Evolutionary conservation across 2,329 filamentous ascomycete genomes (phyloP), one percentile per base, ranked within the genome.

Genomic region (Botrytis aclada): DNA sequence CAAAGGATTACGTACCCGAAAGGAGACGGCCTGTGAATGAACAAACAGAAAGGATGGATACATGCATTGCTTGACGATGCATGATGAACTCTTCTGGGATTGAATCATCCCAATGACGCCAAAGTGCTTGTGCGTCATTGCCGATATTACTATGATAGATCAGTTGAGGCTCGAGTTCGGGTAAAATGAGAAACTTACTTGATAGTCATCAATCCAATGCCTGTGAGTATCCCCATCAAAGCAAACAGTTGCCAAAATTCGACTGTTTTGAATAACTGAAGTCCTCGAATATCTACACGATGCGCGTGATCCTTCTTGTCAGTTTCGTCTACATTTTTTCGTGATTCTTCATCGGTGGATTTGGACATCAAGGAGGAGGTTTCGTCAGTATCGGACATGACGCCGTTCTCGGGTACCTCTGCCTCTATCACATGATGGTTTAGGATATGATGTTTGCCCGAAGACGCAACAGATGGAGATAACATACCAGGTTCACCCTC

Each of bases 171-270:
- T 32, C 39, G n/a, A 29, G 39, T 47, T 20, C 32, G 22, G 18
- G 9, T 34, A 39, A 22, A 84, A 62, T 43, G 37, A n/a, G 34
- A 47, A 41, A 85, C 92, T 82, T 86, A 97, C 94, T 99, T 99
- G 83, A 99, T 99, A 0, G 95, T 98, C 96, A 99, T 99, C 76
- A 99, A 84, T 18, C 96, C 96, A 78, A 98, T 92, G 70, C 96
- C 96, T 8, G 94, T 94, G 75, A 98, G 85, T n/a, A 98, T 88
- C 56, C 91, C 94, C 88, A 99, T 93, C 77, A 97, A 90, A 73
- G 88, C 82, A 82, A 97, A 98, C 41, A 97, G 84, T 79, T 97
- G 92, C 94, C 95, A 98, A 82, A 98, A 99, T 76, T 97, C 92
- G 65, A 90, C 79, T 74, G 88, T 89, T 70, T 85, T 85, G 45